Evolutionary conservation across 106 monocot species (phyloP), one percentile per base, ranked within the genome.

Genomic region (Platanthera zijinensis): DNA sequence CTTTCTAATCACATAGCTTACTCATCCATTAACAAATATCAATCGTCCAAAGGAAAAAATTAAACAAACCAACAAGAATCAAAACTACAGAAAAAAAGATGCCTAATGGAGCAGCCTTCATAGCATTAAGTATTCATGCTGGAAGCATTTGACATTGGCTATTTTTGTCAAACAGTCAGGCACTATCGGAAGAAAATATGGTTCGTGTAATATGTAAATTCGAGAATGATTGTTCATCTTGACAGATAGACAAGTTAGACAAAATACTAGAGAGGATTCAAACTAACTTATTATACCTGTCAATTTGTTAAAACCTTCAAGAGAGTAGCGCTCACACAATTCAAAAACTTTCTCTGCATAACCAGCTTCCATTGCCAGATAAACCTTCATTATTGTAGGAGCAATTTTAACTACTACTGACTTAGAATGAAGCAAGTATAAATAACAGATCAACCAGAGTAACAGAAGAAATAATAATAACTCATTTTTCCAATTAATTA

Each of bases 281-380:
- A 61, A 61, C 19, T 32, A 48, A 13, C 17, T n/a, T 6, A 14
- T 70, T 47, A 78, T 76, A 92, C 95, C 95, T 81, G 82, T 85
- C 59, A 82, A 69, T 50, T 83, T 80, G 57, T 75, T 82, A 80
- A 91, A 94, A 77, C 94, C 89, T 84, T 89, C 84, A 79, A 99
- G 94, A 71, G 94, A 92, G 75, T 99, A 86, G 22, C 89, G 94
- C 19, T 88, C 79, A 74, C 91, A 88, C 57, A 99, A 73, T 80
- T 99, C 97, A 69, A 85, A 85, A 72, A 99, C 97, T 76, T 99
- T 99, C 80, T 99, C 97, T 11, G 62, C 82, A 75, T 99, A 94
- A 46, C 94, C 97, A 88, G 94, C 89, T 86, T 99, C 97, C 80
- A 92, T 78, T 30, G 97, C 97, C 85, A 99, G 78, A 77, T 90